Conservation (phyloP, 2,329 filamentous ascomycete species). For the Leptographium flavum region DNA sequence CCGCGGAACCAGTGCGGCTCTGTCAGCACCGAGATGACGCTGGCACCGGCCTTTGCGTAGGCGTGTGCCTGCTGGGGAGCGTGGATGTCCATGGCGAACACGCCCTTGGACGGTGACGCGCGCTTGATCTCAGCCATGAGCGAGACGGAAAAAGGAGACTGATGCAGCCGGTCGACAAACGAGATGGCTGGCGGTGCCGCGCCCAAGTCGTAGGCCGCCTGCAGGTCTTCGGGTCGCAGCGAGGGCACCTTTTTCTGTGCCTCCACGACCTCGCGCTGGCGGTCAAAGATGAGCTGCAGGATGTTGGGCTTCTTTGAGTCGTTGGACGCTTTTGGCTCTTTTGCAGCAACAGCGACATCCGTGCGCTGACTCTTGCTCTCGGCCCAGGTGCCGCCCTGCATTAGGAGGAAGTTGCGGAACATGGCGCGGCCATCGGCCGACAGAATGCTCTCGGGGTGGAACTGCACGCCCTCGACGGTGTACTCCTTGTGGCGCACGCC, state of each 20-base stretch:
- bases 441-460: slow-evolving; percentile 93
- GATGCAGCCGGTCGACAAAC: slow-evolving; percentile 63
- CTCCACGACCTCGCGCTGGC: slow-evolving; percentile 60
- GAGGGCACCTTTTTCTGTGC: slow-evolving; percentile 78
- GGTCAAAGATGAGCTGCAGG: slow-evolving; percentile 77
- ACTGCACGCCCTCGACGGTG: slow-evolving; percentile 90
- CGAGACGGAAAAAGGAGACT: slow-evolving; percentile 77
- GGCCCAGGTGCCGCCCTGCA: slow-evolving; percentile 84
- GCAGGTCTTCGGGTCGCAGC: slow-evolving; percentile 66
- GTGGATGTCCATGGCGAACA: slow-evolving; percentile 76
- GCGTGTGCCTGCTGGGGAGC: slow-evolving; percentile 81
- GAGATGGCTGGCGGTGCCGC: slow-evolving; percentile 72
- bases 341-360: not conserved
- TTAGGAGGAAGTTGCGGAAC: slow-evolving; percentile 80
- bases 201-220: slow-evolving; percentile 74
- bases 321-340: not conserved
- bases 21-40: slow-evolving; percentile 94
- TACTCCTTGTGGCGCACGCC: slow-evolving; percentile 87
- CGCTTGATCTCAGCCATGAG: slow-evolving; percentile 97
- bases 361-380: slow-evolving; percentile 52
- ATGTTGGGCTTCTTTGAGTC: slow-evolving; percentile 68
- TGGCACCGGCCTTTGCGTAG: slow-evolving; percentile 88
- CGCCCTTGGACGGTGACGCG: slow-evolving; percentile 88
- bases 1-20: slow-evolving; percentile 99
- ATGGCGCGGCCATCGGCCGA: slow-evolving; percentile 79